These are phyloP conservation scores for Cutaneotrichosporon cavernicola DNA, from an alignment of 1,284 basidiomycete genomes.

Conservation along the genomic window DNA sequence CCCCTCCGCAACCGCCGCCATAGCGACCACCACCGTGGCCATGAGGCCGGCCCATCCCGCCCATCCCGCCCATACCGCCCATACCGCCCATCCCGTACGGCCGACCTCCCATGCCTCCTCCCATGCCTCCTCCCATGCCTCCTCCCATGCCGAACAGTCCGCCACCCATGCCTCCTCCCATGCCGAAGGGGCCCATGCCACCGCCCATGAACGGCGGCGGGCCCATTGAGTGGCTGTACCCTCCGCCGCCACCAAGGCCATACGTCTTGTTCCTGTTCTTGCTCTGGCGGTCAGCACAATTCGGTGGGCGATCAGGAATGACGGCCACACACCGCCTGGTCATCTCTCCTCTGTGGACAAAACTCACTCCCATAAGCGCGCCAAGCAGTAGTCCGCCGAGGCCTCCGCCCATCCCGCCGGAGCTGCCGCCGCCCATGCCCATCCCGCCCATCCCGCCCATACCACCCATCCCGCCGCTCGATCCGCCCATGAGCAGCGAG, in stretches of 20 bases:
- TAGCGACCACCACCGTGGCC: slow-evolving; percentile 7
- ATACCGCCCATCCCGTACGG: slow-evolving; percentile 8
- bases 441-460: slow-evolving; percentile 15
- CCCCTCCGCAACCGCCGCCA: slow-evolving; percentile 12
- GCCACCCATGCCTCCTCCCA: slow-evolving; percentile 18
- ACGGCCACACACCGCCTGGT: not conserved
- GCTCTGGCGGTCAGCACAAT: slow-evolving; percentile 2
- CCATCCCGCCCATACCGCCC: slow-evolving; percentile 13
- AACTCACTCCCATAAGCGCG: slow-evolving; percentile 13
- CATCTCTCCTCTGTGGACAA: not conserved
- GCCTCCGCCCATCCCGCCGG: slow-evolving; percentile 13
- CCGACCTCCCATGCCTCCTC: slow-evolving; percentile 11
- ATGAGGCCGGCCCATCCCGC: slow-evolving; percentile 2
- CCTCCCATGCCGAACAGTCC: slow-evolving; percentile 18
- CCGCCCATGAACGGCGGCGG: slow-evolving; percentile 40
- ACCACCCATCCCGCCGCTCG: slow-evolving; percentile 13
- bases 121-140: slow-evolving; percentile 19
- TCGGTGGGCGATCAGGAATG: not conserved
- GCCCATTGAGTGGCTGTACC: slow-evolving; percentile 33
- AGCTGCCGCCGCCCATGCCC: not conserved
- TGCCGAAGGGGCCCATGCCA: slow-evolving; percentile 18
- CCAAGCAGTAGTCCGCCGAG: slow-evolving; percentile 15
- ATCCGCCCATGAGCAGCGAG: slow-evolving; percentile 9
- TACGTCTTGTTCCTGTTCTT: slow-evolving; percentile 12
- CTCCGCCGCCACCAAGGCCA: slow-evolving; percentile 16